Conservation (phyloP, 805 yeast species). For the Saturnispora sekii region DNA sequence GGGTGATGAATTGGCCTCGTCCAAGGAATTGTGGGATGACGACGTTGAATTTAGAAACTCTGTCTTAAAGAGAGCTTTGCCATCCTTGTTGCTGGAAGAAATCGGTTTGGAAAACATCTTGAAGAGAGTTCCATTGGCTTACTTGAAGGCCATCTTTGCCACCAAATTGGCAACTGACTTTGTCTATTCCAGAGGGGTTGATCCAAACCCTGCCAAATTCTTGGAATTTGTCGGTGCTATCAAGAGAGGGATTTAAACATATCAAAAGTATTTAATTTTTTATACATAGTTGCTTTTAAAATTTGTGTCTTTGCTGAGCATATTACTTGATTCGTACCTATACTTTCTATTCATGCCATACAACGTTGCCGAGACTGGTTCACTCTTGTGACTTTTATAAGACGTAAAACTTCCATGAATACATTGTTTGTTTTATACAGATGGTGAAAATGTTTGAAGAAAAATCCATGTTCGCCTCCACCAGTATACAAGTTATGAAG, state of each 20-base stretch:
- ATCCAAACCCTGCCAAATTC: slow-evolving; percentile 70
- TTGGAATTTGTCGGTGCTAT: slow-evolving; percentile 56
- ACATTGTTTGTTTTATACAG: no score
- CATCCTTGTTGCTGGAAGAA: slow-evolving; percentile 54
- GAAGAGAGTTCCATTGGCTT: slow-evolving; percentile 75
- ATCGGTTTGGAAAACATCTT: slow-evolving; percentile 62
- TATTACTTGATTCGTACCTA: no score
- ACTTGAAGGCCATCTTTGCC: slow-evolving; percentile 81
- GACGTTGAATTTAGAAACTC: slow-evolving; percentile 70
- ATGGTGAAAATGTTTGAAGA: no score
- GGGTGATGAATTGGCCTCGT: slow-evolving; percentile 64
- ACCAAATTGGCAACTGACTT: slow-evolving; percentile 76
- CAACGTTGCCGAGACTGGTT: no score
- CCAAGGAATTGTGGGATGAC: slow-evolving; percentile 75
- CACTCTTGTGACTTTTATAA: no score
- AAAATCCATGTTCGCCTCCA: no score
- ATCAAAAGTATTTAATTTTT: neutral
- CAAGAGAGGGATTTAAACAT: slow-evolving; percentile 30
- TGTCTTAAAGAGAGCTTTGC: slow-evolving; percentile 69
- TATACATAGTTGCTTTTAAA: neutral
- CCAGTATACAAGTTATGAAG: no score
- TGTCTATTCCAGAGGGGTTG: slow-evolving; percentile 74
- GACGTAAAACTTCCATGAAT: no score
- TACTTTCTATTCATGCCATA: no score
- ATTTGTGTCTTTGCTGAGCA: neutral